These are phyloP conservation scores for Daldinia caldariorum DNA, from an alignment of 495 filamentous ascomycete genomes.

Conservation along the genomic window DNA sequence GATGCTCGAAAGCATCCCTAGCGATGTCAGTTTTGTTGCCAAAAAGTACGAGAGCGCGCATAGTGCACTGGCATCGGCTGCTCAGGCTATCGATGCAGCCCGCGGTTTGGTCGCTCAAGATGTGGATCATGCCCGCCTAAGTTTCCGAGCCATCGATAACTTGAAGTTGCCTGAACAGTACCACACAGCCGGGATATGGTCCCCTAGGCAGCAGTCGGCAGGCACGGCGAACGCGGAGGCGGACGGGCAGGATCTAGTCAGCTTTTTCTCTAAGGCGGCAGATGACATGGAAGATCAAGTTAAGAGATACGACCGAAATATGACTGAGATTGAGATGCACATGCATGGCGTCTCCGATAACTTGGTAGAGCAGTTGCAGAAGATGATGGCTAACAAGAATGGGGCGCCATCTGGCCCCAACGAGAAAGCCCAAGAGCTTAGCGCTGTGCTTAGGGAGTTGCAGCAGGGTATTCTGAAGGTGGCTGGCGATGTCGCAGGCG, in stretches of 20 bases:
- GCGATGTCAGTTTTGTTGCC: conserved; percentile 78
- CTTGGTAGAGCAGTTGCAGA: conserved; percentile 74
- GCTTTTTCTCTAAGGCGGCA: conserved; percentile 77
- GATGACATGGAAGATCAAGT: conserved; percentile 77
- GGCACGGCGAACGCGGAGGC: conserved; percentile 54
- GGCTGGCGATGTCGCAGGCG: conserved; percentile 72
- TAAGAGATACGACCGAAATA: conserved; percentile 70
- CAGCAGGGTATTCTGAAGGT: conserved; percentile 81
- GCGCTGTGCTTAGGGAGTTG: conserved; percentile 76
- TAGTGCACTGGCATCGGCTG: conserved; percentile 75
- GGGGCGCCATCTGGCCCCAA: conserved; percentile 53
- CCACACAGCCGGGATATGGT: conserved; percentile 69
- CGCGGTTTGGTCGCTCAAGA: conserved; percentile 72
- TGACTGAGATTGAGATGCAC: conserved; percentile 85
- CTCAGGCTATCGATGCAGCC: conserved; percentile 72
- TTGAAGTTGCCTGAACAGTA: conserved; percentile 79
- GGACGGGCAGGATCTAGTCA: conserved; percentile 75
- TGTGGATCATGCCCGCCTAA: conserved; percentile 74
- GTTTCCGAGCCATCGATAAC: conserved; percentile 79
- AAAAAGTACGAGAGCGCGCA: conserved; percentile 79
- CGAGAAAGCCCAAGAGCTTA: conserved; percentile 62
- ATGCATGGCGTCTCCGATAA: conserved; percentile 77
- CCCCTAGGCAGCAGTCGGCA: conserved; percentile 50
- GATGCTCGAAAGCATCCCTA: conserved; percentile 71
- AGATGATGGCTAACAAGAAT: conserved; percentile 67